A percentile compares a stretch with the other conserved stretches of the same genome.
Evolutionary conservation across 108 stramenopile species (phyloP).

Genomic region (Cyclostephanos tholiformis): DNA sequence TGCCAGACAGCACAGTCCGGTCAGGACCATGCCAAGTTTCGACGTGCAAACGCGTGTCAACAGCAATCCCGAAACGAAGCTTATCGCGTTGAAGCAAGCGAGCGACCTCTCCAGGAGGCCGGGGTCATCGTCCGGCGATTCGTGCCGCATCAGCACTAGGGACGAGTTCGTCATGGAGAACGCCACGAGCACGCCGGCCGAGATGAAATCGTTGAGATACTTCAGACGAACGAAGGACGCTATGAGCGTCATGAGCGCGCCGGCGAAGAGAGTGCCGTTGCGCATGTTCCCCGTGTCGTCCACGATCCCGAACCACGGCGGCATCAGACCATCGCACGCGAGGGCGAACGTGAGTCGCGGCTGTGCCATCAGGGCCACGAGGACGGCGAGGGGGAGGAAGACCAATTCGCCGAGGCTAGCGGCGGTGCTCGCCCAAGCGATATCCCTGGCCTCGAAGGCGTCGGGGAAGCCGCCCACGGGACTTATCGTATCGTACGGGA

Average conservation of each 20-base stretch:
- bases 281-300: conserved; percentile 52
- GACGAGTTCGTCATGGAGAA: conserved; percentile 38
- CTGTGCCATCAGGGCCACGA: conserved; percentile 61
- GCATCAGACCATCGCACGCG: conserved; percentile 59
- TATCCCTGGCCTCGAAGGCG: conserved; percentile 1
- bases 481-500: conserved; percentile 8
- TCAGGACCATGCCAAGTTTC: background rate
- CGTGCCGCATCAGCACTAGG: conserved; percentile 23
- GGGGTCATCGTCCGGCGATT: conserved; percentile 16
- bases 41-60: background rate
- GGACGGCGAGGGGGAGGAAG: conserved; percentile 66
- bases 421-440: conserved; percentile 5
- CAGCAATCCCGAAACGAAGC: conserved; percentile 16
- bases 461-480: conserved; percentile 13
- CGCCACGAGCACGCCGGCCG: conserved; percentile 49
- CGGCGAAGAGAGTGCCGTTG: conserved; percentile 51
- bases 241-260: conserved; percentile 42
- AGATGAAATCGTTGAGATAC: conserved; percentile 54
- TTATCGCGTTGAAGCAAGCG: conserved; percentile 10
- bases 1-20: background rate
- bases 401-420: conserved; percentile 49
- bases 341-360: conserved; percentile 59
- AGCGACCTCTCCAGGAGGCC: conserved; percentile 26
- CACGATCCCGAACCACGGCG: conserved; percentile 47
- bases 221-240: conserved; percentile 55